Conservation (phyloP, 179 eudicot genomes). For the Drosera spatulata region DNA sequence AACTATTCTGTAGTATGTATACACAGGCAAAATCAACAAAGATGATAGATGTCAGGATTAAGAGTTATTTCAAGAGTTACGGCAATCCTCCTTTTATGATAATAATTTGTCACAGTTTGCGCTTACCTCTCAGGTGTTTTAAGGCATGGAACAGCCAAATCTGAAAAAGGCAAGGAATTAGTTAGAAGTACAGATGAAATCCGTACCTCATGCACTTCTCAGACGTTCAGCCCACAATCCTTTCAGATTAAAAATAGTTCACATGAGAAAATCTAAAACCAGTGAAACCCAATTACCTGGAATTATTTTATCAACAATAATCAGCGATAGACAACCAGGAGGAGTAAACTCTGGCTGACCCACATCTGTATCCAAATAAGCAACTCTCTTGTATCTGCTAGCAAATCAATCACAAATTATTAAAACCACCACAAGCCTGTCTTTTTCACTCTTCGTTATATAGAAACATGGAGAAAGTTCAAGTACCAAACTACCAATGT, state of each 20-base stretch:
- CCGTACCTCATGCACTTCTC: background rate
- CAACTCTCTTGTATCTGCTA: constrained; percentile 60
- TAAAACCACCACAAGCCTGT: background rate
- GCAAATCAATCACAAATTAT: background rate
- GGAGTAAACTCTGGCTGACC: constrained; percentile 99
- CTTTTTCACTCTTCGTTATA: background rate
- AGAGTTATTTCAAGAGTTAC: too few species aligned
- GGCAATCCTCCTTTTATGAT: too few species aligned
- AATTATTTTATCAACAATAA: constrained; percentile 58
- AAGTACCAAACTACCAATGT: background rate
- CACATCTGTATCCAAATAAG: constrained; percentile 92
- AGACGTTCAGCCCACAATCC: background rate
- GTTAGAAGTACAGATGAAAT: constrained; percentile 6
- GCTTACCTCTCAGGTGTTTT: constrained; percentile 79
- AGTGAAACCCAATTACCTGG: constrained; percentile 35
- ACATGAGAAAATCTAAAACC: background rate
- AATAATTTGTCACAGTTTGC: too few species aligned
- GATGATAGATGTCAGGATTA: too few species aligned
- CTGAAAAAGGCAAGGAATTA: constrained; percentile 23
- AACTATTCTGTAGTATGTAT: too few species aligned
- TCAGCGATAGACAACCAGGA: constrained; percentile 77
- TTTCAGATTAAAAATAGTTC: background rate
- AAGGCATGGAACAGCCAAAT: constrained; percentile 67
- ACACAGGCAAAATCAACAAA: too few species aligned
- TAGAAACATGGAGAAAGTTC: background rate